phyloP scores from a whole-genome alignment of 805 yeast genomes.

The Kodamaea sagamina region DNA sequence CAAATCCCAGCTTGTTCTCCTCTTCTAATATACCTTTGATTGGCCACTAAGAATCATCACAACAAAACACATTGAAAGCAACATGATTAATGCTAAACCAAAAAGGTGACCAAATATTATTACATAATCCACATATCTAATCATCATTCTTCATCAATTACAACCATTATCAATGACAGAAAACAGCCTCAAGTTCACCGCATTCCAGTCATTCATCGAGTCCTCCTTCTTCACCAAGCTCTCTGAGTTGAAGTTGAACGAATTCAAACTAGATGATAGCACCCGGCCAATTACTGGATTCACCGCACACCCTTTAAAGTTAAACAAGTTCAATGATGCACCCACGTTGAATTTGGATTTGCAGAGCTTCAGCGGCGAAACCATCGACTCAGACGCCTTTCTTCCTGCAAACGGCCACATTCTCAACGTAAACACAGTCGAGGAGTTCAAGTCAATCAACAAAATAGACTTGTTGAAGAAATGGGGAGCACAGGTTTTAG shows the following conservation, averaged over 20 bases:
- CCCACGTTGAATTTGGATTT: constrained; percentile 39
- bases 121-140: not conserved
- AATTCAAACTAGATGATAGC: constrained; percentile 62
- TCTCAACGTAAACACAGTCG: constrained; percentile 76
- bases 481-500: constrained; percentile 33
- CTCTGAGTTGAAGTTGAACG: constrained; percentile 71
- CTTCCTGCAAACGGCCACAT: constrained; percentile 25
- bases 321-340: constrained; percentile 37
- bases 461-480: constrained; percentile 57
- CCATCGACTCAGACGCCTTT: not conserved
- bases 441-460: constrained; percentile 73
- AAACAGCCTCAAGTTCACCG: constrained; percentile 32
- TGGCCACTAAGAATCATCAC: too few species aligned
- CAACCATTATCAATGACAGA: too few species aligned
- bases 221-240: constrained; percentile 82
- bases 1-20: too few species aligned
- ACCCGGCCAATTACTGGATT: constrained; percentile 47
- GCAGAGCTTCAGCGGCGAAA: constrained; percentile 28
- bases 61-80: too few species aligned
- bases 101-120: not conserved
- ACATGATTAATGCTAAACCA: too few species aligned
- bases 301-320: constrained; percentile 33
- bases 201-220: constrained; percentile 75
- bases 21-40: too few species aligned
- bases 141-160: too few species aligned